Base-by-base conservation (phyloP, 352 stramenopile species). In the Globisporangium echinulatum region DNA sequence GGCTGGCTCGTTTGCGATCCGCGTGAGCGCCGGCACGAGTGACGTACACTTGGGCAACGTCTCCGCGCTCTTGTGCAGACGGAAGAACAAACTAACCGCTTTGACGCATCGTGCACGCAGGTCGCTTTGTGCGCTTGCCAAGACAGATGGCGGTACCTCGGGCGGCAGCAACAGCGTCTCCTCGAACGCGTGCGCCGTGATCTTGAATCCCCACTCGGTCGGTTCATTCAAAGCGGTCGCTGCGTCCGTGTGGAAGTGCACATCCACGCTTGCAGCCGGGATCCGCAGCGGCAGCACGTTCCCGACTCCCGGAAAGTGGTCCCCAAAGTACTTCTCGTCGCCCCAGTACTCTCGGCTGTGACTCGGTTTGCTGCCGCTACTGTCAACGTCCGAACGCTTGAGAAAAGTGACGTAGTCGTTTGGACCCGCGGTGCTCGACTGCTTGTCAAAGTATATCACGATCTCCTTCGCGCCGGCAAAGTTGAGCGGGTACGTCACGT, bases 361-460 rank as follows among this genome's bases (percentile, higher is more conserved):
- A 10, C 13, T 5, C 54, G 57, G 33, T 19, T 55, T 10, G 36
- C 19, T 53, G 64, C 53, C 17, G 63, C 58, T 17, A 63, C 56
- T 19, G 66, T 58, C 49, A 63, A 53, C 5, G 33, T 63, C 63
- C 44, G 67, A 62, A 5, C 67, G 71, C 62, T 88, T 90, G 8
- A 70, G 54, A 52, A 97, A 96, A 42, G 77, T 77, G 19, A 96
- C 69, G 54, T 85, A 97, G 58, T 97, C 89, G 49, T 85, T 89
- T 15, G 73, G 71, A 5, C 71, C 68, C 46, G 79, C 74, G 5
- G 87, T 96, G 50, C 68, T 75, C 1, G 82, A 92, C 54, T 67
- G 60, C 50, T 85, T 63, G 68, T 96, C 89, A 54, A 97, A 97
- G 10, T 73, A 79, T 7, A 97, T 76, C 19, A 81, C 58, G 40